Base-by-base conservation (phyloP, 2,329 filamentous ascomycete species). In the Hypoxylon sp. region DNA sequence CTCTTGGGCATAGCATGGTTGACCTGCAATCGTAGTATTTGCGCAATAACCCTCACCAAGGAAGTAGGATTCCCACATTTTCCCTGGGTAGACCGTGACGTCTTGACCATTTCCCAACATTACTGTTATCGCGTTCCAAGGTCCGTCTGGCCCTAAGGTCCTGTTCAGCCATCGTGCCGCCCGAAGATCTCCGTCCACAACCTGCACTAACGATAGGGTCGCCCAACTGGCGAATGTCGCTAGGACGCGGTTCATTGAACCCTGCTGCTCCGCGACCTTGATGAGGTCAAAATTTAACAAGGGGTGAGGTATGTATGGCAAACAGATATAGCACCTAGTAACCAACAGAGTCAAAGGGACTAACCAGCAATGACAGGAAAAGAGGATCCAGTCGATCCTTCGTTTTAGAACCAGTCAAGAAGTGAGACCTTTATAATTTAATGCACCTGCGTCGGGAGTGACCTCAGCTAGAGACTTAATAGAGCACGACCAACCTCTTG, bases 81-180 rank as follows among this genome's bases (percentile, higher is more conserved):
- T 62, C 5, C 74, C 75, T 0, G 73, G 69, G 50, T 71, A 77
- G 5, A 75, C 57, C 2, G 69, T 58, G 3, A 76, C 50, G 11
- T 57, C 46, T 10, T 70, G 62, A 7, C 60, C 52, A 11, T 46
- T 42, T 31, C 70, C 71, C 13, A 74, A 3, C 1, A 47, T 66
- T 17, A 74, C 64, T 11, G 59, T 53, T 44, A 76, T 52, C 19
- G 73, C 74, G 35, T 74, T 71, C 75, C 76, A 78, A 8, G 76
- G 77, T 2, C 77, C 77, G 17, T 78, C 75, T 8, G 75, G 75
- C 2, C 77, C 76, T 15, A 75, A 67, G 4, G 68, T 68, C 31
- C 69, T 67, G 5, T 62, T 50, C 42, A 69, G 72, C 75, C 72
- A 72, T 27, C 59, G 32, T 51, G 50, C 48, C 52, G 27, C 50